Conservation (phyloP, 345 rosid genomes). For the Mallotus nudiflorus region DNA sequence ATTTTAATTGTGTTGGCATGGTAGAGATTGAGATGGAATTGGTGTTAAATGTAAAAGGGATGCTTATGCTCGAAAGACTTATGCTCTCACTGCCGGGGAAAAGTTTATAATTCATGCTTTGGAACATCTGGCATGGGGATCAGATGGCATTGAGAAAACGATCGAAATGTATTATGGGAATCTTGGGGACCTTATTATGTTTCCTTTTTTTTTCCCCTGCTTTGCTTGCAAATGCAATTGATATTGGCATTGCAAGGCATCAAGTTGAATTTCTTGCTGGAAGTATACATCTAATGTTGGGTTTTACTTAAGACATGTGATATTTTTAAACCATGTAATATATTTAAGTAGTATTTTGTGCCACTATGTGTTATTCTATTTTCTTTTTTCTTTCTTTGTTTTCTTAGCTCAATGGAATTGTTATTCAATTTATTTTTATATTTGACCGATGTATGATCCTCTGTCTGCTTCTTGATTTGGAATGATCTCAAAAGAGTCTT, state of each 20-base stretch:
- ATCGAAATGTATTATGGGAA: background rate
- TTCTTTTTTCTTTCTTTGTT: too few relatives aligned
- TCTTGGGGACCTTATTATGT: background rate
- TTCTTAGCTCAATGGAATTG: too few relatives aligned
- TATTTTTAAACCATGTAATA: too few relatives aligned
- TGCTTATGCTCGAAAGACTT: too few relatives aligned
- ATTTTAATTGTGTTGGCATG: too few relatives aligned
- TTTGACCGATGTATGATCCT: background rate
- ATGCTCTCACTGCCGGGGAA: too few relatives aligned
- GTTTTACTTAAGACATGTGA: background rate
- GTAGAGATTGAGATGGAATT: too few relatives aligned
- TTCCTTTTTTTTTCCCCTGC: background rate
- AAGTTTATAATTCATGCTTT: background rate
- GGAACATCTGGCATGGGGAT: background rate
- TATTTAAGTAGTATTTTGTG: too few relatives aligned
- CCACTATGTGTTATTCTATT: too few relatives aligned
- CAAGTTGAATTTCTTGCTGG: background rate
- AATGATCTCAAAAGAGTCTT: too few relatives aligned
- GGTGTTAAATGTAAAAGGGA: too few relatives aligned
- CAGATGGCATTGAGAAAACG: background rate
- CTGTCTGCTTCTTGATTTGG: too few relatives aligned
- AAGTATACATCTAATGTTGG: background rate
- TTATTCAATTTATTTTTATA: background rate
- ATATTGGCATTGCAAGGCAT: background rate
- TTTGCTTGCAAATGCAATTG: background rate